phyloP scores from a whole-genome alignment of 192 early-diverging fungal species.

The Mortierella hygrophila region DNA sequence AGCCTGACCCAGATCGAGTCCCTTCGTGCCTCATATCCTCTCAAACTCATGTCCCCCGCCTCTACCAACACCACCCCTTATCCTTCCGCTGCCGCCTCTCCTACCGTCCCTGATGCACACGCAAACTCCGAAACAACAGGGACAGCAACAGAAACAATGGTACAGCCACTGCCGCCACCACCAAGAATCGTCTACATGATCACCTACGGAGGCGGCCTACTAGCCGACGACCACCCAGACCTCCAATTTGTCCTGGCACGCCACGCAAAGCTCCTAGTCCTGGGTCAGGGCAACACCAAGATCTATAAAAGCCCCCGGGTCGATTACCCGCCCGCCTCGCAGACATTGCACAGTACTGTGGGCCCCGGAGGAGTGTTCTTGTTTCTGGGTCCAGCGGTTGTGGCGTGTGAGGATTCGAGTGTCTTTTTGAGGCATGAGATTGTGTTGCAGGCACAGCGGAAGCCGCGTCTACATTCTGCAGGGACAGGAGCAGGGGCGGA shows the following conservation, averaged over 20 bases:
- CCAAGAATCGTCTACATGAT: constrained; percentile 78
- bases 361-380: constrained; percentile 27
- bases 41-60: constrained; percentile 48
- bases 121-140: neutral
- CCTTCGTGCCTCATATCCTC: constrained; percentile 44
- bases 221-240: constrained; percentile 80
- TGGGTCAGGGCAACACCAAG: constrained; percentile 90
- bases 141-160: neutral
- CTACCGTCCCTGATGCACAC: no score
- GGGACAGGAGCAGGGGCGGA: neutral
- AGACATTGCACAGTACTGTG: constrained; percentile 50
- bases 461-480: neutral
- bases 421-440: constrained; percentile 54
- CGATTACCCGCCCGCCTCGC: constrained; percentile 49
- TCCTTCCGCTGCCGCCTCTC: neutral
- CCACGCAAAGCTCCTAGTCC: constrained; percentile 69
- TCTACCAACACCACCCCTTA: constrained; percentile 24
- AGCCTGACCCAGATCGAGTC: constrained; percentile 54
- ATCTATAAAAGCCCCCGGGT: constrained; percentile 72
- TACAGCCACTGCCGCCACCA: constrained; percentile 11
- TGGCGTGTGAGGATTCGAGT: constrained; percentile 52
- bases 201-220: constrained; percentile 88
- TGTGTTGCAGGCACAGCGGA: constrained; percentile 42
- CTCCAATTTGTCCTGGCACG: constrained; percentile 65
- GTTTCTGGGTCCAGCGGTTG: constrained; percentile 38